Percentiles rank a stretch among this genome's conserved stretches.
Conservation (phyloP, 2,329 filamentous ascomycete species). For the Colletotrichum higginsianum region DNA sequence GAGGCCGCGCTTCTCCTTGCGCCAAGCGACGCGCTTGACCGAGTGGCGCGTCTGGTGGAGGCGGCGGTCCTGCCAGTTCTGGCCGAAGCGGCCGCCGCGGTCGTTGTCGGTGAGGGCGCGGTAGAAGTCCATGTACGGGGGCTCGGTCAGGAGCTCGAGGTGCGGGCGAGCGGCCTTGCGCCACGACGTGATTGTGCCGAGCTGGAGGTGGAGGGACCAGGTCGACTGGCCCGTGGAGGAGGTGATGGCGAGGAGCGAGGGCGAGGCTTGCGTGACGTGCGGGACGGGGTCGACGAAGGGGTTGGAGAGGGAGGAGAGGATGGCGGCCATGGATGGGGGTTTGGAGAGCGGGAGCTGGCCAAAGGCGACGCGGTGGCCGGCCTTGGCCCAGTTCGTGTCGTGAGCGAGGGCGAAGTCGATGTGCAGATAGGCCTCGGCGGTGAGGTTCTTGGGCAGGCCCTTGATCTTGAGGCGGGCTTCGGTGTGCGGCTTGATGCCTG, state of each 20-base stretch:
- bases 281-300: conserved; percentile 34
- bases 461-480: conserved; percentile 53
- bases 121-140: conserved; percentile 70
- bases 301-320: conserved; percentile 39
- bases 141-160: conserved; percentile 60
- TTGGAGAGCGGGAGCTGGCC: conserved; percentile 61
- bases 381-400: conserved; percentile 65
- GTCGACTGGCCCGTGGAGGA: conserved; percentile 52
- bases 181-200: conserved; percentile 61
- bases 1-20: conserved; percentile 49
- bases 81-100: conserved; percentile 66
- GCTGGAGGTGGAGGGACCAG: conserved; percentile 62
- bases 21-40: conserved; percentile 53
- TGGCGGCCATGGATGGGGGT: conserved; percentile 48
- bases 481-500: conserved; percentile 61
- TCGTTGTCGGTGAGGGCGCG: conserved; percentile 79
- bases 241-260: conserved; percentile 52
- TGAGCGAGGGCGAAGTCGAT: conserved; percentile 62
- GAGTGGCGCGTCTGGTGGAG: conserved; percentile 63
- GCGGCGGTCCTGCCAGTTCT: conserved; percentile 68
- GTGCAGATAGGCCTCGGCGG: conserved; percentile 62
- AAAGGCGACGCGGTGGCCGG: conserved; percentile 67
- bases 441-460: conserved; percentile 48
- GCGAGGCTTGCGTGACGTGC: conserved; percentile 25
- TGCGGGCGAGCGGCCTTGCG: conserved; percentile 49